Conservation (phyloP, 345 rosid genomes). For the Aethionema arabicum region DNA sequence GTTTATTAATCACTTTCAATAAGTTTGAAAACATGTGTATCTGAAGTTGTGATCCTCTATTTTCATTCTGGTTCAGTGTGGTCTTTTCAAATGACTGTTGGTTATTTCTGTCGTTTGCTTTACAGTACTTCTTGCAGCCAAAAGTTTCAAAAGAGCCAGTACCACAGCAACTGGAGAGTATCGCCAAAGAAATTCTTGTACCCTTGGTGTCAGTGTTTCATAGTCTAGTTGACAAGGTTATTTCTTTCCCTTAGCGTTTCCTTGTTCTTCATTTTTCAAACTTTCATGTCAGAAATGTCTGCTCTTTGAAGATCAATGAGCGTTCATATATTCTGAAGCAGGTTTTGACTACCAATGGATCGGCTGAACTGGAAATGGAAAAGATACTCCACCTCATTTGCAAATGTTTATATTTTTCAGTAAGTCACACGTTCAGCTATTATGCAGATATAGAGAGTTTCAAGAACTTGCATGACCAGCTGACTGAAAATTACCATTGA, state of each 20-base stretch:
- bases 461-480: conserved; percentile 24
- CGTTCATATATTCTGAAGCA: conserved; percentile 42
- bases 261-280: conserved; percentile 21
- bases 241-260: conserved; percentile 22
- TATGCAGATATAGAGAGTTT: conserved; percentile 9
- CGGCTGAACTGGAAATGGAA: conserved; percentile 50
- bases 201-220: conserved; percentile 63
- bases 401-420: conserved; percentile 80
- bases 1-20: conserved; percentile 5
- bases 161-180: conserved; percentile 71
- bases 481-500: conserved; percentile 16
- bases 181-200: conserved; percentile 61
- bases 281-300: conserved; percentile 14
- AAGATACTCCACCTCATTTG: conserved; percentile 59
- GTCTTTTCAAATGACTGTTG: background rate
- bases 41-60: conserved; percentile 18
- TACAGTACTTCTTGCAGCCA: conserved; percentile 80
- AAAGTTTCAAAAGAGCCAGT: conserved; percentile 80
- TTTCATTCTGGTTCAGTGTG: conserved; percentile 13
- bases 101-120: conserved; percentile 26
- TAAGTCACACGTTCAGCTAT: conserved; percentile 41
- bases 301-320: conserved; percentile 13
- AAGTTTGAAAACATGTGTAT: conserved; percentile 13
- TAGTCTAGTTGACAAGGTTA: conserved; percentile 64
- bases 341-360: conserved; percentile 43